Evolutionary conservation across 257 asterid species (phyloP), one percentile per base, ranked within the genome.

Genomic region (Forsythia suspensa): DNA sequence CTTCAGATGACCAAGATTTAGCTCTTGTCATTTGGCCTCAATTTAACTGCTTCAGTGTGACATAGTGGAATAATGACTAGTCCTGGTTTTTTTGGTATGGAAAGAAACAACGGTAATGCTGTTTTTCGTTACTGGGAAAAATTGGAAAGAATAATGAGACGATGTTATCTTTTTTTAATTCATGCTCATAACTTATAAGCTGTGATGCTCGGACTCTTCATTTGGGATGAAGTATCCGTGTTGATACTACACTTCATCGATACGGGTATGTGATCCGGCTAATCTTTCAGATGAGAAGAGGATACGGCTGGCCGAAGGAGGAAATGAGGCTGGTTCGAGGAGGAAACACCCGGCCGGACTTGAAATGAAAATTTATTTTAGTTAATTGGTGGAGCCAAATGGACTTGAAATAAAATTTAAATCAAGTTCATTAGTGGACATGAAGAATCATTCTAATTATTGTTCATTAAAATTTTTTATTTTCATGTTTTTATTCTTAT

Each of bases 51-150:
- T 63, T 0, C 70, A 63, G 70, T 63, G 70, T 8, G 15, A 24
- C 3, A 63, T 39, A 9, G 8, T 63, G 37, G 70, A 63, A 63
- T 63, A 55, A 55, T 55, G 65, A 55, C 29, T 6, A 29, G 24
- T 63, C 70, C 40, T 63, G 6, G 42, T 55, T 41, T 36, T 59
- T 38, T 40, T 29, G 18, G 21, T 72, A 70, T 10, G 34, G 34
- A 34, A 38, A 52, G 72, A 73, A 52, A 51, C 78, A n/a, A 69
- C 57, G 43, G 3, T 72, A 29, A 69, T 68, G 39, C 66, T 73
- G 10, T 55, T 39, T 79, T 81, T 70, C 73, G 52, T 65, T 34
- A 65, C 76, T 52, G 29, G 55, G 71, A 71, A 75, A 77, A 73
- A 29, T 41, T 21, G 73, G 66, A 57, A 68, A 37, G 40, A 65